Evolutionary conservation across 1,139 yeast genomes (phyloP).

Genomic region (Candida sanyaensis): DNA sequence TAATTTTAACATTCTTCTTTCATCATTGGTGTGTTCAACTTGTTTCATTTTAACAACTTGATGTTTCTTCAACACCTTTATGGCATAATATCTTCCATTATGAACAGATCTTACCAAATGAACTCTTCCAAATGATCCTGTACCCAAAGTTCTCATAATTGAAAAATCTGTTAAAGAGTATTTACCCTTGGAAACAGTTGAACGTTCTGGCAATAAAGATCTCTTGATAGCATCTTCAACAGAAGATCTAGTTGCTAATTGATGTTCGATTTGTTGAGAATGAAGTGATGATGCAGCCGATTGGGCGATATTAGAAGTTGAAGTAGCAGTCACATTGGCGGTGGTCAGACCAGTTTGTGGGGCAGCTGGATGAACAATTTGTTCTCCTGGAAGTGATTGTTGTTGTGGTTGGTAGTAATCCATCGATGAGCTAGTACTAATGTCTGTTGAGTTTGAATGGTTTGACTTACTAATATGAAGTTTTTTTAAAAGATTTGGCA

Average conservation of each 20-base stretch:
- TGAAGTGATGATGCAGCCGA: slow-evolving; percentile 5
- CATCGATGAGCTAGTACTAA: slow-evolving; percentile 6
- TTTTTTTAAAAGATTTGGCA: slow-evolving; percentile 23
- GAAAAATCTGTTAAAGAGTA: slow-evolving; percentile 55
- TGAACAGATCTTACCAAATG: slow-evolving; percentile 60
- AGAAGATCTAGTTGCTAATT: slow-evolving; percentile 16
- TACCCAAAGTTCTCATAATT: slow-evolving; percentile 57
- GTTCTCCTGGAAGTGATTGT: slow-evolving; percentile 17
- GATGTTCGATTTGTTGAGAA: slow-evolving; percentile 9
- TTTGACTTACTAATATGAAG: slow-evolving; percentile 22
- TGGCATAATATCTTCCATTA: slow-evolving; percentile 61
- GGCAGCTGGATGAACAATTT: slow-evolving; percentile 13
- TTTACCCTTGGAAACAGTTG: slow-evolving; percentile 54
- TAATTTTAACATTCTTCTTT: slow-evolving; percentile 55
- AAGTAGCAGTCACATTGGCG: slow-evolving; percentile 12
- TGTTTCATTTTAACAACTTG: slow-evolving; percentile 64
- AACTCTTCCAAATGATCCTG: slow-evolving; percentile 66
- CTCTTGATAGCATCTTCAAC: slow-evolving; percentile 30
- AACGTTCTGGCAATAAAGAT: slow-evolving; percentile 34
- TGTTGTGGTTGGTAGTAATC: slow-evolving; percentile 4
- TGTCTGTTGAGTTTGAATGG: not conserved
- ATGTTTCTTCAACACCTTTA: slow-evolving; percentile 57
- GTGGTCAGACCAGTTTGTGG: slow-evolving; percentile 14
- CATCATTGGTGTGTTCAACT: slow-evolving; percentile 66
- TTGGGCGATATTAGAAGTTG: slow-evolving; percentile 11